A percentile compares a stretch with the other conserved stretches of the same genome.
Evolutionary conservation across 2,329 filamentous ascomycete genomes (phyloP).

Genomic region (Coniochaeta prunicola): DNA sequence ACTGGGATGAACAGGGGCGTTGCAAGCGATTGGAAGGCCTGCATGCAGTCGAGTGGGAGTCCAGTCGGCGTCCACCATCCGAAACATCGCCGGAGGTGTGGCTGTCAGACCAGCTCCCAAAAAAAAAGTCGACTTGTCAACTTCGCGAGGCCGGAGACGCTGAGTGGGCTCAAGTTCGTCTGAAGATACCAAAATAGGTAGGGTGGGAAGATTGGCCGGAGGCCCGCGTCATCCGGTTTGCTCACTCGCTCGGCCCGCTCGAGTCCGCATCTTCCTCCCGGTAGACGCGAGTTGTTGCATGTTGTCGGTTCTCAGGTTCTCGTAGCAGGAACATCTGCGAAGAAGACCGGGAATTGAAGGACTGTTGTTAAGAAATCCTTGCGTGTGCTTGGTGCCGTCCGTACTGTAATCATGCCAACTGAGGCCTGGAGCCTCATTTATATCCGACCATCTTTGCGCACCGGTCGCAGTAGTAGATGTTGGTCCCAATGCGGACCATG

Average conservation of each 20-base stretch:
- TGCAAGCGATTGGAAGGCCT: not conserved
- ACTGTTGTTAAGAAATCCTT: not conserved
- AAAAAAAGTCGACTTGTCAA: not conserved
- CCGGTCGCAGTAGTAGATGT: slow-evolving; percentile 59
- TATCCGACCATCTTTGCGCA: slow-evolving; percentile 60
- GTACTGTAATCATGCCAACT: not conserved
- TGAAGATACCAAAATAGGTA: not conserved
- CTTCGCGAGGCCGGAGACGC: not conserved
- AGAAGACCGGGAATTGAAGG: not conserved
- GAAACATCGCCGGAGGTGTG: not conserved
- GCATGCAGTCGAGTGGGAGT: not conserved
- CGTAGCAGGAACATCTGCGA: not conserved
- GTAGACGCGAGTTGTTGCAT: not conserved
- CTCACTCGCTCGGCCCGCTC: not conserved
- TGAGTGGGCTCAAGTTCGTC: not conserved
- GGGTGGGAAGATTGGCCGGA: not conserved
- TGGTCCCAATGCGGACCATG: slow-evolving; percentile 59
- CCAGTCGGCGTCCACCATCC: not conserved
- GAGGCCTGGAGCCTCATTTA: slow-evolving; percentile 28
- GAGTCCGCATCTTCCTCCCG: not conserved
- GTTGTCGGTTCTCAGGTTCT: not conserved
- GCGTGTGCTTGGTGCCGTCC: slow-evolving; percentile 3
- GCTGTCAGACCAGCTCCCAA: not conserved
- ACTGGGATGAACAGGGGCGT: not conserved
- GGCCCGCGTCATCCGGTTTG: not conserved